A percentile compares a stretch with the other conserved stretches of the same genome.
Conservation (phyloP, 2,329 filamentous ascomycete species). For the Juglanconis oblonga region DNA sequence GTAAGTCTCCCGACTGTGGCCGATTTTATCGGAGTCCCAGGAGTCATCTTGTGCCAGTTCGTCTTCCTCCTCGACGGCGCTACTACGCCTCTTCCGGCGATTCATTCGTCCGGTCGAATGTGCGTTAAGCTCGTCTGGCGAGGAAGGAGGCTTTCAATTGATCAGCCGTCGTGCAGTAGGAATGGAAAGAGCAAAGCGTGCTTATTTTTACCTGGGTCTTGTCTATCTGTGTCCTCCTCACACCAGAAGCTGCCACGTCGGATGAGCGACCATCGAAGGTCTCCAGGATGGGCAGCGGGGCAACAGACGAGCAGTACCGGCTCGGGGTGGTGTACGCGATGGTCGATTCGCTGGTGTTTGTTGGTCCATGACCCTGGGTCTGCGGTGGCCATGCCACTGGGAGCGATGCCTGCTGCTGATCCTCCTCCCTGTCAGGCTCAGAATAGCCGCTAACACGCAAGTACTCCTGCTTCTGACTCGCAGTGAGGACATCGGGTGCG, state of each 20-base stretch:
- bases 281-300: slow-evolving; percentile 1
- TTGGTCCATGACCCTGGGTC: slow-evolving; percentile 11
- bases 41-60: slow-evolving; percentile 2
- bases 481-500: slow-evolving; percentile 30
- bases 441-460: slow-evolving; percentile 25
- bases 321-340: slow-evolving; percentile 36
- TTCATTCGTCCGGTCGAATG: background rate
- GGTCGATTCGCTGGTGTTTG: slow-evolving; percentile 28
- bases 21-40: slow-evolving; percentile 19
- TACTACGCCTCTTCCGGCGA: slow-evolving; percentile 14
- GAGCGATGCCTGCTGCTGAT: slow-evolving; percentile 8
- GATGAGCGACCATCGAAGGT: background rate
- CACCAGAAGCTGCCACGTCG: background rate
- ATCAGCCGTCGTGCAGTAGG: background rate
- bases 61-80: background rate
- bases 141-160: slow-evolving; percentile 6
- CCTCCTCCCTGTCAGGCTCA: slow-evolving; percentile 16
- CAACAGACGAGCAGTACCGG: slow-evolving; percentile 23
- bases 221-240: background rate
- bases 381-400: background rate
- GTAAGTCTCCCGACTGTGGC: slow-evolving; percentile 2
- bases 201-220: background rate
- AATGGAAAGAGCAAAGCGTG: too few species aligned
- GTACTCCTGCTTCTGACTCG: slow-evolving; percentile 37
- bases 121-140: slow-evolving; percentile 15